Conservation (phyloP, 768 basidiomycete genomes). For the Dacryopinax spathularia region DNA sequence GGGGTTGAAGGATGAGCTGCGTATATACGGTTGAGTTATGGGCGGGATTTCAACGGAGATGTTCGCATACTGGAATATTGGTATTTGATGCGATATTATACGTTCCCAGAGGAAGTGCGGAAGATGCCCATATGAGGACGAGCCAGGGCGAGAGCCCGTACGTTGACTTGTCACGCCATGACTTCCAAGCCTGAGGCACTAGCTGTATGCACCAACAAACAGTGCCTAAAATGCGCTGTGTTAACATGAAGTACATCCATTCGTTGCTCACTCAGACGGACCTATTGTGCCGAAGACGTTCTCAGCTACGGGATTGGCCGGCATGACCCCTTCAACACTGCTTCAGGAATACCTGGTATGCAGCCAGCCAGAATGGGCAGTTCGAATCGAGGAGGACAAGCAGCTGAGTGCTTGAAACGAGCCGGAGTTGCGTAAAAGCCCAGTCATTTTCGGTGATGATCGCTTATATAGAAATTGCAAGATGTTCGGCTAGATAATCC, state of each 20-base stretch:
- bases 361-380: background rate
- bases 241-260: background rate
- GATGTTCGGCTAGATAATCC: background rate
- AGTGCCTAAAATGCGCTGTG: background rate
- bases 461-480: background rate
- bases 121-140: conserved; percentile 51
- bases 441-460: no score
- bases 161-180: conserved; percentile 51
- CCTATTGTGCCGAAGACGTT: background rate
- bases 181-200: conserved; percentile 62
- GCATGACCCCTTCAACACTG: background rate
- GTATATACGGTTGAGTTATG: conserved; percentile 23
- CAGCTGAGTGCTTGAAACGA: no score
- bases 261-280: background rate
- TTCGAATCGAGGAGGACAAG: background rate
- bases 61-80: conserved; percentile 25
- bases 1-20: conserved; percentile 54
- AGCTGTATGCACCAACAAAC: conserved; percentile 21
- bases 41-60: background rate
- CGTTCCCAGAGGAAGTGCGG: conserved; percentile 46
- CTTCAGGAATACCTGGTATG: background rate
- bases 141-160: conserved; percentile 54
- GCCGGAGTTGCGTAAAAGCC: no score
- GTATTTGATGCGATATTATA: conserved; percentile 53
- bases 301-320: background rate